Base-by-base conservation (phyloP, 805 yeast genomes). In the Starmera dryadoides region DNA sequence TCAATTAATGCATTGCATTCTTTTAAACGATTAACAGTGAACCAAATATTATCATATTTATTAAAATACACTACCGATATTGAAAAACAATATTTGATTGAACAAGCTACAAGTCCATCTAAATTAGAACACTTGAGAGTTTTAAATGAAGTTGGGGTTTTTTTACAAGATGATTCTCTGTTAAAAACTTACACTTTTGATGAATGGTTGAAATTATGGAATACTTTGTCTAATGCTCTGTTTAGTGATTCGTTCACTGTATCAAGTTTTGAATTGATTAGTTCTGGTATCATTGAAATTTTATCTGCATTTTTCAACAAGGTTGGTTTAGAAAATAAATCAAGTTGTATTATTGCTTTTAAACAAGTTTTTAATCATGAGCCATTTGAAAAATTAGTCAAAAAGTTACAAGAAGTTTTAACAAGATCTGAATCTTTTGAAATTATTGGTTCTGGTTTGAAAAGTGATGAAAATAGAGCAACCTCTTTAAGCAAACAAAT, bases 341-440 rank as follows among this genome's bases (percentile, higher is more conserved):
- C 63, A n/a, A 52, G 52, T 14, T 65, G 76, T 30, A 58, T 64
- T 44, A 51, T 48, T 18, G 62, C 79, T 2, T 79, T 85, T 46
- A 52, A 69, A 26, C 50, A 59, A 37, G 57, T 62, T 32, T 55
- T 59, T 48, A 47, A 50, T 6, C 66, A 62, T 21, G 55, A 52
- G 3, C 64, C 73, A 0, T 51, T 78, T 33, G 62, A 61, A 6
- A 50, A 64, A 3, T 60, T 86, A 18, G 71, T 86, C 1, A 59
- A 61, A 4, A 76, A 79, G 43, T 61, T 87, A 15, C 93, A 86
- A 44, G 88, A 84, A 40, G 77, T 86, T 0, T 59, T 87, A 18
- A 77, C 86, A 1, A 69, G 95, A 48, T 68, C 78, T 0, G 96
- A 88, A 55, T 65, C 81, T 0, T 85, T 87, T 55, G 82, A 78